A percentile compares a stretch with the other conserved stretches of the same genome.
These are phyloP conservation scores for Spongiforma sp. DNA, from an alignment of 1,284 basidiomycete species.

Conservation along the genomic window DNA sequence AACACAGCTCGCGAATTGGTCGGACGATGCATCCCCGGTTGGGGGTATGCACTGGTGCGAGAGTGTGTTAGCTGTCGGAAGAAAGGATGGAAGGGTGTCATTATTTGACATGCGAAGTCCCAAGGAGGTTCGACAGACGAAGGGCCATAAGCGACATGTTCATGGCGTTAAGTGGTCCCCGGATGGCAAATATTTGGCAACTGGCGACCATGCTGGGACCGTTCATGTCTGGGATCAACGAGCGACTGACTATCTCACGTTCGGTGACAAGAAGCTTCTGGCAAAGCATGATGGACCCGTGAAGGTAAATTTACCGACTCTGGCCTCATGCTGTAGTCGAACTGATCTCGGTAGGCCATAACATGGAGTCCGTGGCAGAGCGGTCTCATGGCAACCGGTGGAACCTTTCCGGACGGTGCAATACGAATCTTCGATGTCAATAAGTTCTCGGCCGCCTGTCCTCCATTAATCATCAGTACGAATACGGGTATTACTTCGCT, in stretches of 20 bases:
- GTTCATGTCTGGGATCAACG: slow-evolving; percentile 54
- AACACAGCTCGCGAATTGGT: slow-evolving; percentile 41
- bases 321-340: background rate
- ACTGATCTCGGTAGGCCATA: slow-evolving; percentile 61
- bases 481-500: slow-evolving; percentile 78
- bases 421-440: slow-evolving; percentile 79
- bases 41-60: slow-evolving; percentile 50
- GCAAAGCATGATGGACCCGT: slow-evolving; percentile 61
- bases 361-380: slow-evolving; percentile 94
- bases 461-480: slow-evolving; percentile 46
- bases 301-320: slow-evolving; percentile 48
- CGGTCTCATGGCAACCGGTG: slow-evolving; percentile 85
- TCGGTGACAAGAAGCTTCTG: slow-evolving; percentile 41
- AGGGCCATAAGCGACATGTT: slow-evolving; percentile 46
- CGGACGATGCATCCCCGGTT: slow-evolving; percentile 39
- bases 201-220: slow-evolving; percentile 46
- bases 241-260: slow-evolving; percentile 39
- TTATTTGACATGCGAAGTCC: slow-evolving; percentile 45
- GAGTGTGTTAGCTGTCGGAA: slow-evolving; percentile 46
- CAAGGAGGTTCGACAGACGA: slow-evolving; percentile 34
- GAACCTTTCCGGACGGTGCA: slow-evolving; percentile 74
- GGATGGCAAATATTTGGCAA: slow-evolving; percentile 48
- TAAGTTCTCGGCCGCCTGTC: slow-evolving; percentile 42
- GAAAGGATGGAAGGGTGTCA: slow-evolving; percentile 43
- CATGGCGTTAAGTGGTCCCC: slow-evolving; percentile 52